Evolutionary conservation across 1,284 basidiomycete genomes (phyloP).

Genomic region (Pyrrhoderma lamaoense): DNA sequence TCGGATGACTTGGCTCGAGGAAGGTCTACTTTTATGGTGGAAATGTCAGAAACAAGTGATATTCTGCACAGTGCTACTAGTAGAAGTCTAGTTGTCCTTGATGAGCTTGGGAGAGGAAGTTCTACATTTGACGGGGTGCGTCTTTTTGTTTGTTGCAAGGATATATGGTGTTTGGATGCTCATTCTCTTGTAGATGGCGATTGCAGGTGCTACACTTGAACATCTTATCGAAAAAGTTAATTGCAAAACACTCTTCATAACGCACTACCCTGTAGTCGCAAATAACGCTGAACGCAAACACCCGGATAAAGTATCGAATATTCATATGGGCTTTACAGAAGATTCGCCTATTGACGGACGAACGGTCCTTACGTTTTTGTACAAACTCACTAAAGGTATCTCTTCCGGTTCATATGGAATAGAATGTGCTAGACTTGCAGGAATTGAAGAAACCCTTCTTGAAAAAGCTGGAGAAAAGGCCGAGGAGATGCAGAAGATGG

Average conservation of each 20-base stretch:
- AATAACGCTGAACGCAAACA: slow-evolving; percentile 47
- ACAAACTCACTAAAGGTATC: slow-evolving; percentile 64
- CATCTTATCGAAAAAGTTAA: slow-evolving; percentile 56
- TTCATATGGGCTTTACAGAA: slow-evolving; percentile 82
- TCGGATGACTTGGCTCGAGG: slow-evolving; percentile 81
- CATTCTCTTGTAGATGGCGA: slow-evolving; percentile 58
- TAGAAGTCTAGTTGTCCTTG: slow-evolving; percentile 77
- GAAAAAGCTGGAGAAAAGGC: slow-evolving; percentile 50
- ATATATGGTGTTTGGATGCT: too few species aligned
- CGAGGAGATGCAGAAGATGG: slow-evolving; percentile 44
- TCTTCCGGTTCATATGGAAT: slow-evolving; percentile 83
- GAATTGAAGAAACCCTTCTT: slow-evolving; percentile 64
- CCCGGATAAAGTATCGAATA: slow-evolving; percentile 57
- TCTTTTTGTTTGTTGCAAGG: too few species aligned
- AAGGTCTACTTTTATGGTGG: slow-evolving; percentile 92
- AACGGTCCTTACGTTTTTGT: slow-evolving; percentile 80
- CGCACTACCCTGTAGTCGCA: slow-evolving; percentile 80
- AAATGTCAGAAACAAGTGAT: slow-evolving; percentile 90
- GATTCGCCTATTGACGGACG: slow-evolving; percentile 60
- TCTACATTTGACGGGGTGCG: slow-evolving; percentile 79
- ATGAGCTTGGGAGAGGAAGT: slow-evolving; percentile 80
- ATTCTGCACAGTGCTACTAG: slow-evolving; percentile 72
- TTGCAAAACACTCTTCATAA: slow-evolving; percentile 89
- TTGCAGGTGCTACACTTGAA: slow-evolving; percentile 73
- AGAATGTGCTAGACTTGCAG: slow-evolving; percentile 84